phyloP scores from a whole-genome alignment of 192 early-diverging fungal species.

The Coemansia sp. region DNA sequence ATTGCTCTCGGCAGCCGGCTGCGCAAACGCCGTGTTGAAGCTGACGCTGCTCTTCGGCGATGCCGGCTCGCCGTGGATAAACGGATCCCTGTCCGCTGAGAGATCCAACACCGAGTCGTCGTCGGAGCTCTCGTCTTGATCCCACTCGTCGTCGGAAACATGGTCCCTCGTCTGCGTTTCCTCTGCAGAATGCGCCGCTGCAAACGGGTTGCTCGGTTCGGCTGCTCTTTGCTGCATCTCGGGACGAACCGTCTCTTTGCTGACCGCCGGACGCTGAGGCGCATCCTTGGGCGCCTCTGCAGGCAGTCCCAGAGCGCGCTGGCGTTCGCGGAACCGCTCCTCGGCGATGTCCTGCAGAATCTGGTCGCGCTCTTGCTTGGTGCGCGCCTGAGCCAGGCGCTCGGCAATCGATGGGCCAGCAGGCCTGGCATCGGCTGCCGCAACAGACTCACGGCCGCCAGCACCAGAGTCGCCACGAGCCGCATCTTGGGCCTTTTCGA shows the following conservation, averaged over 20 bases:
- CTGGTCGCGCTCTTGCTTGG: conserved; percentile 40
- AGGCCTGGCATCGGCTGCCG: conserved; percentile 1
- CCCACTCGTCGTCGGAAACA: conserved; percentile 26
- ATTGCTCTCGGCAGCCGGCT: conserved; percentile 23
- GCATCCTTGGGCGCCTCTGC: conserved; percentile 8
- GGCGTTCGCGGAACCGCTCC: conserved; percentile 48
- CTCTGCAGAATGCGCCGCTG: background rate
- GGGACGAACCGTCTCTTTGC: background rate
- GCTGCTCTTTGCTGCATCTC: background rate
- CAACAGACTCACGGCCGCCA: too few relatives aligned
- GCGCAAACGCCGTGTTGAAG: conserved; percentile 42
- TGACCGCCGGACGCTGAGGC: background rate
- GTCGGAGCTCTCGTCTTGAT: conserved; percentile 46
- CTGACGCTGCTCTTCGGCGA: conserved; percentile 31
- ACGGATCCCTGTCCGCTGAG: background rate
- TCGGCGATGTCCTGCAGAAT: conserved; percentile 48
- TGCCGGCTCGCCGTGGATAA: background rate
- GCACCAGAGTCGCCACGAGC: background rate
- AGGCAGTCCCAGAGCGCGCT: conserved; percentile 29
- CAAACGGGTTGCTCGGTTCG: conserved; percentile 34
- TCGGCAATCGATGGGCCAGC: conserved; percentile 24
- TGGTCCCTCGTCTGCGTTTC: background rate
- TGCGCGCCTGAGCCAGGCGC: conserved; percentile 26
- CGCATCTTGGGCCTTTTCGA: background rate
- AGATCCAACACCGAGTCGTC: conserved; percentile 13